Percentiles rank a stretch among this genome's conserved stretches.
Conservation (phyloP, 352 stramenopile species). For the Elongisporangium senticosum region DNA sequence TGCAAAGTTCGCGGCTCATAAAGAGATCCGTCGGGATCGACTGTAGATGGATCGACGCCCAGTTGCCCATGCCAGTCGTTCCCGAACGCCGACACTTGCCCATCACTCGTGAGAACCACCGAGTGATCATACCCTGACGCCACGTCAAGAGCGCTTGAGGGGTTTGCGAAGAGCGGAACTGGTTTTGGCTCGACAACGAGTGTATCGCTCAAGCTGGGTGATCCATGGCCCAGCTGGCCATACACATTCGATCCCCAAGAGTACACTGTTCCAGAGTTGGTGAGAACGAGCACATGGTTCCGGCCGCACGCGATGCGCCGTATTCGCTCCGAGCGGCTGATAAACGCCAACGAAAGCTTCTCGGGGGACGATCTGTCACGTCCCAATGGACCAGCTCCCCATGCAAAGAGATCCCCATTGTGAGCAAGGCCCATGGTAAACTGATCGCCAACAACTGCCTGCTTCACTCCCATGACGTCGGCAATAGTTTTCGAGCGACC, state of each 20-base stretch:
- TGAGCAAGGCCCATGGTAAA: slow-evolving; percentile 29
- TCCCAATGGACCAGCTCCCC: slow-evolving; percentile 14
- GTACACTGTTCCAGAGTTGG: slow-evolving; percentile 25
- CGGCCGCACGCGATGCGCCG: slow-evolving; percentile 36
- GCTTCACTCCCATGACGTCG: slow-evolving; percentile 27
- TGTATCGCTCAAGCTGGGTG: slow-evolving; percentile 13
- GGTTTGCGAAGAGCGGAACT: slow-evolving; percentile 13
- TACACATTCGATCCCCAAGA: slow-evolving; percentile 63
- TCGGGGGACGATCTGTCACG: slow-evolving; percentile 8
- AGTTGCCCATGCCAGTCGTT: slow-evolving; percentile 75
- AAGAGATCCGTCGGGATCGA: slow-evolving; percentile 2
- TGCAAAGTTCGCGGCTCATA: neutral
- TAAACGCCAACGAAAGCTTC: slow-evolving; percentile 5
- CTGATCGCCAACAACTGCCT: slow-evolving; percentile 27
- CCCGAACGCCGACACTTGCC: slow-evolving; percentile 46
- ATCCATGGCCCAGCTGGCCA: slow-evolving; percentile 50
- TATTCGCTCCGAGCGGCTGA: slow-evolving; percentile 16
- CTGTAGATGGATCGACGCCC: slow-evolving; percentile 29
- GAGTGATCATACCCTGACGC: slow-evolving; percentile 64
- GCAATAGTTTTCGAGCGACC: slow-evolving; percentile 37
- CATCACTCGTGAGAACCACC: slow-evolving; percentile 41
- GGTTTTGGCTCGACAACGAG: slow-evolving; percentile 15
- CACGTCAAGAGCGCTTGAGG: slow-evolving; percentile 27
- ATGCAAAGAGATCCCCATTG: slow-evolving; percentile 31
- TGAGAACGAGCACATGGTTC: slow-evolving; percentile 30